phyloP scores from a whole-genome alignment of 306 rosid species.

The Gillenia trifoliata region DNA sequence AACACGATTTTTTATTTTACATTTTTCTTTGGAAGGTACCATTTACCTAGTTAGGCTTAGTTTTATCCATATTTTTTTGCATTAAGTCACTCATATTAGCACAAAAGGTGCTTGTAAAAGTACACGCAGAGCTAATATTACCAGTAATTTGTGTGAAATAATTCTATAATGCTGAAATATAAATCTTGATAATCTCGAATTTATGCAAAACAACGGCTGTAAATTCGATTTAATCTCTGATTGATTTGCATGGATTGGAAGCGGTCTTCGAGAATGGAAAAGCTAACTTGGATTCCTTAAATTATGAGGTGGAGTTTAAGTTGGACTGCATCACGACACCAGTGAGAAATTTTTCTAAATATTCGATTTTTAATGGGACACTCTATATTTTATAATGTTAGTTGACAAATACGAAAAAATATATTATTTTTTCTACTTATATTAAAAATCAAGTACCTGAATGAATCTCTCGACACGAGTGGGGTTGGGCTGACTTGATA shows the following conservation, averaged over 20 bases:
- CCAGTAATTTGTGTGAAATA: background rate
- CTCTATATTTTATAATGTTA: too few relatives aligned
- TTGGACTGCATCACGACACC: background rate
- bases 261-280: background rate
- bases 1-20: fast-evolving
- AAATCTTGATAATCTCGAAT: background rate
- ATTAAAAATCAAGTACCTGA: too few relatives aligned
- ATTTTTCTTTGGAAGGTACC: background rate
- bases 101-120: too few relatives aligned
- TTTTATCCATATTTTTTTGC: background rate
- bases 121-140: too few relatives aligned
- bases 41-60: background rate
- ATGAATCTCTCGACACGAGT: background rate
- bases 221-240: background rate
- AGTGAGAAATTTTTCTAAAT: too few relatives aligned
- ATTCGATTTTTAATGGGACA: too few relatives aligned
- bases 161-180: background rate
- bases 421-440: too few relatives aligned
- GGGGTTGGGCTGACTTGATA: background rate
- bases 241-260: background rate
- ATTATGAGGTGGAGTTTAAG: background rate
- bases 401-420: too few relatives aligned
- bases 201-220: background rate
- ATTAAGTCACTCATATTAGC: background rate
- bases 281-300: background rate